Base-by-base conservation (phyloP, 192 early-diverging fungal species). In the Funneliformis mosseae region DNA sequence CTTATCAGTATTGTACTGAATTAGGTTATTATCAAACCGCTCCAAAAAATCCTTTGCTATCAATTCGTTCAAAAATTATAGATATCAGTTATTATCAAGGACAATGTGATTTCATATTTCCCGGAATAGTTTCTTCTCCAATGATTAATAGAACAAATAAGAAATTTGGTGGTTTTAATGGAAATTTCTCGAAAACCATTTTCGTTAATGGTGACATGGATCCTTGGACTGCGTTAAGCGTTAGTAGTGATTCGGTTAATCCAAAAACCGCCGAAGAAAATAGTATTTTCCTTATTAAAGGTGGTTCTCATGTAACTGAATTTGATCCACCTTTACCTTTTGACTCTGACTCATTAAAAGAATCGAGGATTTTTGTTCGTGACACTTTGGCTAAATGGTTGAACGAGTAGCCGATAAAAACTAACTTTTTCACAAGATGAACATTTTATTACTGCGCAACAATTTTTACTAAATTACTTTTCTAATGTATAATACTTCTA, bases 21-120 rank as follows among this genome's bases (percentile, higher is more conserved):
- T 79, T 50, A 46, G 77, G 77, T 11, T 79, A 27, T 67, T 79
- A 67, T 46, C 77, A 79, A 68, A 79, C 42, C 5, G 41, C 63
- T 5, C 77, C 77, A 27, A 12, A 79, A 79, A 45, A 46, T 6
- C 63, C 77, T 33, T 21, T 11, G 21, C 10, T 64, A 42, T 16
- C 45, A 25, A 23, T 66, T 38, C 77, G 77, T 23, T 79, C 77
- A 33, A 8, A 50, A 46, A 42, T 69, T 6, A 28, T 79, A 16
- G 6, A 79, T 48, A 45, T 18, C 7, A 33, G 11, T 18, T 79
- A 68, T 48, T 79, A 69, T 48, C 64, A 79, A 69, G 48, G 28
- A 5, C 77, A 79, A 79, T 79, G 77, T 55, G 50, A 79, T 33
- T 79, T 48, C 38, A 5, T 67, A n/a, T 79, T 60, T 28, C 77